Evolutionary conservation across 768 basidiomycete species (phyloP), one percentile per base, ranked within the genome.

Genomic region (Suillus subalutaceus): DNA sequence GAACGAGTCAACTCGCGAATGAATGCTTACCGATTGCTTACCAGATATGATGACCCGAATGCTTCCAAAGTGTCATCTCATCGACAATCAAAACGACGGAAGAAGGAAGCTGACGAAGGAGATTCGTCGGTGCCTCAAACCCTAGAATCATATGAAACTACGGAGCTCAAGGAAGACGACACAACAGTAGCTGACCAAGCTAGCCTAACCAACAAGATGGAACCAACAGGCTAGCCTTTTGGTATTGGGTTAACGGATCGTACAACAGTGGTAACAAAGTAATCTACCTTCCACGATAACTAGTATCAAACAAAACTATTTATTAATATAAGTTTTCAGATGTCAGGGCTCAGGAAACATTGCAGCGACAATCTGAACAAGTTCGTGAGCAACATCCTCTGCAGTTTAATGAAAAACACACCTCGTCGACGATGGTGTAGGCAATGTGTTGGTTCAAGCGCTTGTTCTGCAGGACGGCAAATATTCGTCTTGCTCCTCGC

Each of bases 371-470:
- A 90, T 73, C 89, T 90, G 67, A 18, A 8, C 55, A 32, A 18
- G 13, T n/a, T 56, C 35, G 20, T 40, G 62, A 46, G 61, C 55
- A 46, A 48, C 55, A 7, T 41, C 43, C 12, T 18, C 8, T 26
- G 15, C 20, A 37, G 13, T 32, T 5, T 26, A 44, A 37, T 38
- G 13, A 26, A 20, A 26, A 12, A 70, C 83, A 48, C 64, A 96
- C 96, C 86, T 98, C 97, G 69, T 98, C 96, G 35, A 94, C 79
- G 63, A 97, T 86, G 44, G 88, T 93, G 74, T 97, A 93, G 18
- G 89, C 85, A 63, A 98, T 89, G 74, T 97, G 96, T 73, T 97
- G 94, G 76, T 97, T 97, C 40, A 99, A 82, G n/a, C 97, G 87
- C 57, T 89, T 86, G 74, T 98, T 97, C 78, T 99, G 97, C 52